These are phyloP conservation scores for Pulveroboletus sp. DNA, from an alignment of 768 basidiomycete species.

Conservation along the genomic window DNA sequence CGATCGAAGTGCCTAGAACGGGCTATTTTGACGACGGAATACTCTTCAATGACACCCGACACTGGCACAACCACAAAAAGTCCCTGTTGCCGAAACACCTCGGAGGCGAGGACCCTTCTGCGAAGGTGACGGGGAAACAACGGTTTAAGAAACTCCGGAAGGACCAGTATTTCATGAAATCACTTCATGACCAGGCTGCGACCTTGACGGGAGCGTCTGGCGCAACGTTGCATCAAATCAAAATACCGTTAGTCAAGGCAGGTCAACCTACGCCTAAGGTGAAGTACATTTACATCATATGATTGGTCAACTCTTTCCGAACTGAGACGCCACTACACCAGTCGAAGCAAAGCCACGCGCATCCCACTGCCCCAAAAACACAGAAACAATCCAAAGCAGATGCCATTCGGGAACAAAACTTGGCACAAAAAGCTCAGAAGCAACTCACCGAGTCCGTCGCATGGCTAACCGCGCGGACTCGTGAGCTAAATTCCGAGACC, in stretches of 20 bases:
- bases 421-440: slow-evolving; percentile 42
- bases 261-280: slow-evolving; percentile 14
- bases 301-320: background rate
- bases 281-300: background rate
- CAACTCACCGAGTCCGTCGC: slow-evolving; percentile 36
- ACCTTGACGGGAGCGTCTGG: slow-evolving; percentile 66
- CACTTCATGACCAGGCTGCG: slow-evolving; percentile 55
- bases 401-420: slow-evolving; percentile 43
- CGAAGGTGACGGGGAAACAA: slow-evolving; percentile 33
- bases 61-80: slow-evolving; percentile 57
- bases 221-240: slow-evolving; percentile 45
- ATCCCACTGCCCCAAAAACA: slow-evolving; percentile 26
- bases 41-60: slow-evolving; percentile 48
- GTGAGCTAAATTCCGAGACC: slow-evolving; percentile 24
- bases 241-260: slow-evolving; percentile 46
- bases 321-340: slow-evolving; percentile 1
- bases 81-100: slow-evolving; percentile 52
- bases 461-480: slow-evolving; percentile 57
- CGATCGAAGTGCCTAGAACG: background rate
- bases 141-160: slow-evolving; percentile 36
- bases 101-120: slow-evolving; percentile 41
- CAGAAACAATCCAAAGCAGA: slow-evolving; percentile 35
- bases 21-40: slow-evolving; percentile 38
- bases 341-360: slow-evolving; percentile 17
- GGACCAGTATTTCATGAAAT: slow-evolving; percentile 59